These are phyloP conservation scores for Ophiostoma triangulosporum DNA, from an alignment of 2,329 filamentous ascomycete species.

Conservation along the genomic window DNA sequence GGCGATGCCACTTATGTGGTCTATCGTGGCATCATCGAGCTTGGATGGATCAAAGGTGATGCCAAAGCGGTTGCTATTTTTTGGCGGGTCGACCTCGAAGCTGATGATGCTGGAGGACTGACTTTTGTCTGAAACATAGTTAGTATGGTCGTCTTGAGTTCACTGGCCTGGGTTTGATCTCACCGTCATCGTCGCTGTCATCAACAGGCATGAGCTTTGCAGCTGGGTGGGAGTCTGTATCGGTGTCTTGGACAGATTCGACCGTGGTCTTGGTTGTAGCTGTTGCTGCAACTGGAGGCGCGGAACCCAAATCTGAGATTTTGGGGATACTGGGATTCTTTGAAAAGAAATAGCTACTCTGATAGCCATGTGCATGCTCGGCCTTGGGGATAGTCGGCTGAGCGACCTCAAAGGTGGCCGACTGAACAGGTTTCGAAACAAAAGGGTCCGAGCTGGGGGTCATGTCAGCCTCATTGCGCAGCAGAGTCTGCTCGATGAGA, in stretches of 20 bases:
- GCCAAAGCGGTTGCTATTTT: slow-evolving; percentile 7
- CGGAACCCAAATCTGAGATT: too few relatives aligned
- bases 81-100: background rate
- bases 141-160: background rate
- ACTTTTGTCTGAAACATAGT: background rate
- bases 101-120: slow-evolving; percentile 5
- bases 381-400: background rate
- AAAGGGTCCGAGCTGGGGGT: background rate
- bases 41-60: slow-evolving; percentile 6
- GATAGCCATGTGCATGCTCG: background rate
- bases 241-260: background rate
- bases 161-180: background rate
- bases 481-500: background rate
- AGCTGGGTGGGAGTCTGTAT: background rate
- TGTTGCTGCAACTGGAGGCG: background rate
- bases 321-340: too few relatives aligned
- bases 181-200: slow-evolving; percentile 3
- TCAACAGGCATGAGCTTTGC: background rate
- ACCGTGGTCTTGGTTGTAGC: background rate
- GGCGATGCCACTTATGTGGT: background rate
- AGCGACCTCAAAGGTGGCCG: background rate
- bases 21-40: background rate
- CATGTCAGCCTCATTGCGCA: background rate
- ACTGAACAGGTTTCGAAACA: background rate
- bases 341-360: too few relatives aligned